Percentiles rank a stretch among this genome's conserved stretches.
Conservation (phyloP, 1,284 basidiomycete genomes). For the Sanghuangporus weigelae region DNA sequence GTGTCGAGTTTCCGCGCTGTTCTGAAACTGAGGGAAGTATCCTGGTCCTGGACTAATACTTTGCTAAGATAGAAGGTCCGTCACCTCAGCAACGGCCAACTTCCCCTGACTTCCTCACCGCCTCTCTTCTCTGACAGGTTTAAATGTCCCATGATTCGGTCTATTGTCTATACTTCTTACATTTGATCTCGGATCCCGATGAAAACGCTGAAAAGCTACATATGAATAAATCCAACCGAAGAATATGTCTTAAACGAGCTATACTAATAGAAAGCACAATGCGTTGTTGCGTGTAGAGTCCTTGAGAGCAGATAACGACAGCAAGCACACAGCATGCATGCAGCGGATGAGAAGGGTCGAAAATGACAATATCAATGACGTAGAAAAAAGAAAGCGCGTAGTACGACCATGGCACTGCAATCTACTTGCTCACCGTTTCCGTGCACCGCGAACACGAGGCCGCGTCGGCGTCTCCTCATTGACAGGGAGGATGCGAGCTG, state of each 20-base stretch:
- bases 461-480: conserved; percentile 17
- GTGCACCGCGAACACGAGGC: conserved; percentile 12
- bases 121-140: not conserved
- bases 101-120: not conserved
- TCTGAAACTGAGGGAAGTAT: not conserved
- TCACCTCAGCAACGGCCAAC: not conserved
- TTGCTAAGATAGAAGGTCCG: not conserved
- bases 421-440: conserved; percentile 8
- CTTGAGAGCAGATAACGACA: conserved; percentile 6
- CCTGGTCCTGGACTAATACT: not conserved
- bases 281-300: not conserved
- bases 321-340: not conserved
- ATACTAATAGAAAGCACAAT: not conserved
- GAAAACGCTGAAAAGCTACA: conserved; percentile 7
- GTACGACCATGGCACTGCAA: not conserved
- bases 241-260: not conserved
- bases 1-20: not conserved
- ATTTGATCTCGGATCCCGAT: not conserved
- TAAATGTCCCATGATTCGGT: not conserved
- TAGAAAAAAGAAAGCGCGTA: not conserved
- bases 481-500: conserved; percentile 7
- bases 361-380: not conserved
- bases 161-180: not conserved
- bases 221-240: conserved; percentile 17
- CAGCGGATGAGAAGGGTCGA: not conserved